Base-by-base conservation (phyloP, 768 basidiomycete species). In the Psilocybe cubensis region DNA sequence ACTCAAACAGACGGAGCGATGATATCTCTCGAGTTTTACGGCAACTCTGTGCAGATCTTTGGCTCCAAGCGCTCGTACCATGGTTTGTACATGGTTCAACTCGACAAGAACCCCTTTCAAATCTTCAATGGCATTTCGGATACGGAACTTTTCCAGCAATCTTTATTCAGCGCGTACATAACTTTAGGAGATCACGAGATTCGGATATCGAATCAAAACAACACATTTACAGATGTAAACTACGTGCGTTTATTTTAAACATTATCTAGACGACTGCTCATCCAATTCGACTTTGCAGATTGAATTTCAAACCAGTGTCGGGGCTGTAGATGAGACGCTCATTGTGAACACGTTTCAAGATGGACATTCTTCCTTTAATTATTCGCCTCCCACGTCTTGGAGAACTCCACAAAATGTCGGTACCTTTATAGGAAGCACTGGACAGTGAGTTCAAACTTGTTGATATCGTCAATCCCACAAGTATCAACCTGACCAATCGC, bases 41-140 rank as follows among this genome's bases (percentile, higher is more conserved):
- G 78, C 5, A 74, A 74, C 5, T 63, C 62, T 8, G 53, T 79
- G 28, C 67, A 64, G 55, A 64, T 80, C 12, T 78, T 71, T 41
- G 79, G 79, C 4, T 68, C 78, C 1, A 72, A 71, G 38, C 70
- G 79, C 9, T 6, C 20, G 3, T 77, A 79, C 52, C 77, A 79
- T 56, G 77, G 79, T 2, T 61, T 59, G 6, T 69, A 67, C 56
- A 56, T 65, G 54, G 63, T 66, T 21, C 56, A 60, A 17, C 44
- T 72, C 1, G 68, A 72, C 42, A 60, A 62, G 3, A 52, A 44
- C 12, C 5, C 56, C 3, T 57, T 57, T 28, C 21, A 54, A 7
- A 31, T 61, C 1, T 35, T 41, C 1, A 57, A 31, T 46, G 67
- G 69, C 8, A 7, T 3, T 9, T 42, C 57, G 10, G 44, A 9